A percentile compares a stretch with the other conserved stretches of the same genome.
Conservation (phyloP, 768 basidiomycete species). For the Lactifluus hygrophoroides region DNA sequence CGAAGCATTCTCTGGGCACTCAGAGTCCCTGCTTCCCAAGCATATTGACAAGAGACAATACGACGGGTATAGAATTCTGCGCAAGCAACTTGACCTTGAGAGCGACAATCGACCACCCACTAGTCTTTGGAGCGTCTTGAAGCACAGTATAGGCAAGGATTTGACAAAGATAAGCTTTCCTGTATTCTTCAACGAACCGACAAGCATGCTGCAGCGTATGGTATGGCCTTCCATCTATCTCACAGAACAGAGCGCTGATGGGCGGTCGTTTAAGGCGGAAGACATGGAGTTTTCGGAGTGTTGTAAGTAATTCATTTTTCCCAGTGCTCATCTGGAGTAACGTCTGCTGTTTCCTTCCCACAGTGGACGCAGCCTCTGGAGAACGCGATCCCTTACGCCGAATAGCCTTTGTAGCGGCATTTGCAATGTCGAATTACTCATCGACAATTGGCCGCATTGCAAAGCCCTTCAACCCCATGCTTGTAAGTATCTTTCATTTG, state of each 20-base stretch:
- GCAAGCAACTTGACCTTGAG: constrained; percentile 51
- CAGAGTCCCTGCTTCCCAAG: constrained; percentile 28
- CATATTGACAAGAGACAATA: constrained; percentile 41
- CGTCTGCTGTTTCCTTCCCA: background rate
- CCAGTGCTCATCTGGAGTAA: background rate
- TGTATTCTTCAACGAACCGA: constrained; percentile 89
- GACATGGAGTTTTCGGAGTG: constrained; percentile 98
- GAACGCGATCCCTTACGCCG: constrained; percentile 73
- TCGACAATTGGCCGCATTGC: constrained; percentile 94
- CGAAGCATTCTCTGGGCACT: constrained; percentile 47
- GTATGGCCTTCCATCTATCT: constrained; percentile 26
- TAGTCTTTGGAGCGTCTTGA: constrained; percentile 91
- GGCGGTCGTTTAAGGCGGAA: constrained; percentile 48
- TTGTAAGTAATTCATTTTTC: constrained; percentile 38
- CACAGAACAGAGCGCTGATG: constrained; percentile 3
- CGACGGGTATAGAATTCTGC: constrained; percentile 56
- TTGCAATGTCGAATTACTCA: constrained; percentile 97
- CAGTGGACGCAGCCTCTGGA: constrained; percentile 77
- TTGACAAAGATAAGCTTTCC: constrained; percentile 93
- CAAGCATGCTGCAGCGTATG: constrained; percentile 96
- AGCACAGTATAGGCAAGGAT: constrained; percentile 93
- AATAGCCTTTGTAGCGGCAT: constrained; percentile 89
- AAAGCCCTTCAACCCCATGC: constrained; percentile 95
- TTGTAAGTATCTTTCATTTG: constrained; percentile 40
- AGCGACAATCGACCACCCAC: constrained; percentile 79